phyloP scores from a whole-genome alignment of 345 rosid species.

The Salix udensis region DNA sequence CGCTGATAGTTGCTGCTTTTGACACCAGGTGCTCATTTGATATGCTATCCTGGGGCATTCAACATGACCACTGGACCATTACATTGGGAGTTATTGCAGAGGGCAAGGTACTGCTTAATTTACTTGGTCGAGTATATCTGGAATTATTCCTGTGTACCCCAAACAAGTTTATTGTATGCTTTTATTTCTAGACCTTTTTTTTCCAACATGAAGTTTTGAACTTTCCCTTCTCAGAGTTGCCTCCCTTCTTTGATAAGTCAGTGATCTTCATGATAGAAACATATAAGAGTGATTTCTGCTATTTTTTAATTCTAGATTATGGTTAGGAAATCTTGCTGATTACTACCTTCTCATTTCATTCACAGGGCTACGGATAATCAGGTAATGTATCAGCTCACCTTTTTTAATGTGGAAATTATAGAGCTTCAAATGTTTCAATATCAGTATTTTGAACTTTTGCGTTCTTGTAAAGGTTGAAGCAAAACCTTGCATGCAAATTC shows the following conservation, averaged over 20 bases:
- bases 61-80: constrained; percentile 97
- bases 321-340: constrained; percentile 13
- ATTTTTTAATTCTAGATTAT: neutral
- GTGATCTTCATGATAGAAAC: constrained; percentile 1
- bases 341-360: constrained; percentile 12
- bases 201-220: neutral
- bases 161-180: neutral
- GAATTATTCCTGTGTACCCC: neutral
- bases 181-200: neutral
- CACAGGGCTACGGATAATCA: constrained; percentile 95
- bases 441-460: neutral
- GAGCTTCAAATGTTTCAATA: neutral
- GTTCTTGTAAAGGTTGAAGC: neutral
- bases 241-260: neutral
- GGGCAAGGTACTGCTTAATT: constrained; percentile 59
- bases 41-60: constrained; percentile 96
- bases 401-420: no score
- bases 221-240: neutral
- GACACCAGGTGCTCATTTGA: constrained; percentile 77
- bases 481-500: no score
- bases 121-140: neutral
- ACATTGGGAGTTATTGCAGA: constrained; percentile 86
- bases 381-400: constrained; percentile 32
- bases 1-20: constrained; percentile 13
- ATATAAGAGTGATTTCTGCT: neutral